Percentiles rank a stretch among this genome's conserved stretches.
These are phyloP conservation scores for Arthrobotrys entomopaga DNA, from an alignment of 2,329 filamentous ascomycete species.

Conservation along the genomic window DNA sequence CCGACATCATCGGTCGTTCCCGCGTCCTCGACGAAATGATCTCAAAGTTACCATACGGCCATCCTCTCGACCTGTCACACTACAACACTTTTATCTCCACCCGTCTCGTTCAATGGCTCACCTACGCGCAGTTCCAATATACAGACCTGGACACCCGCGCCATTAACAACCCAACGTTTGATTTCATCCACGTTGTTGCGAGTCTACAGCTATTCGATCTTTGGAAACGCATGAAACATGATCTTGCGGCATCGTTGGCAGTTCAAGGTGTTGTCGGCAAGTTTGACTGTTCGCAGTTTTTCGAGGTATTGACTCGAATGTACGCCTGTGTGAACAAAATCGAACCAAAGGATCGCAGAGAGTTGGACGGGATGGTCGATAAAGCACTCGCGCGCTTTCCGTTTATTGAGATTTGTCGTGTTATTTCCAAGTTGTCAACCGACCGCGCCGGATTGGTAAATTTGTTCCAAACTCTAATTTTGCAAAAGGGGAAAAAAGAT, in stretches of 20 bases:
- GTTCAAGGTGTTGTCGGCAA: no score
- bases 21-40: slow-evolving; percentile 1
- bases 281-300: neutral
- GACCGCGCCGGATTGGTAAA: neutral
- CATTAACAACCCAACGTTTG: neutral
- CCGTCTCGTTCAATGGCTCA: slow-evolving; percentile 8
- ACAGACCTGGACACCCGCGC: neutral
- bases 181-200: neutral
- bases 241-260: neutral
- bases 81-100: neutral
- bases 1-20: slow-evolving; percentile 2
- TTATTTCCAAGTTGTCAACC: neutral
- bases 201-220: slow-evolving; percentile 1
- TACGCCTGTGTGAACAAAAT: neutral
- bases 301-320: neutral
- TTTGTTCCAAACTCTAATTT: slow-evolving; percentile 1
- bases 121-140: neutral
- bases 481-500: neutral
- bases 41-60: neutral
- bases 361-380: neutral
- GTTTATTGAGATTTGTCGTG: slow-evolving; percentile 6
- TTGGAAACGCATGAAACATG: neutral
- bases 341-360: neutral
- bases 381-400: neutral
- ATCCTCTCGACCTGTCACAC: neutral